phyloP scores from a whole-genome alignment of 2,329 filamentous ascomycete species.

The Scopulariopsis brevicaulis region DNA sequence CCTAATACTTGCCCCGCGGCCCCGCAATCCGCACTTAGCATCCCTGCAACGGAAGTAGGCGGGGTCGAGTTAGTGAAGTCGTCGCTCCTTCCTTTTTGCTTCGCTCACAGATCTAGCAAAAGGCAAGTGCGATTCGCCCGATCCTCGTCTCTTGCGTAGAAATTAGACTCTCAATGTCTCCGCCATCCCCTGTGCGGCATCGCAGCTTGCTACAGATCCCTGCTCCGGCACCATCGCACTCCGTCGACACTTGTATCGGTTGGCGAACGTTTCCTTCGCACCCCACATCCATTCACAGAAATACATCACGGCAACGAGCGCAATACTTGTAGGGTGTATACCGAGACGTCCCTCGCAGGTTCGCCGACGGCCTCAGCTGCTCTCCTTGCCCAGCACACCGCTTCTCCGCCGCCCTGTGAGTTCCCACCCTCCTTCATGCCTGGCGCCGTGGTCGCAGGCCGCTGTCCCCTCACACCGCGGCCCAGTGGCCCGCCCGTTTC shows the following conservation, averaged over 20 bases:
- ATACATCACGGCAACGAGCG: not conserved
- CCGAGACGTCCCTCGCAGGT: not conserved
- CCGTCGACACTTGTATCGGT: not conserved
- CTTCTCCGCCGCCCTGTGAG: not conserved
- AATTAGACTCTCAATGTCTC: not conserved
- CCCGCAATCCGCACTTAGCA: not conserved
- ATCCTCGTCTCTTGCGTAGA: not conserved
- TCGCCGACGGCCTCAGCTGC: not conserved
- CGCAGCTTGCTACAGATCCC: not conserved
- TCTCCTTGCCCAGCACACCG: not conserved
- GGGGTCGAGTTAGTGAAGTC: not conserved
- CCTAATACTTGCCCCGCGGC: not conserved
- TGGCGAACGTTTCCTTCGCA: not conserved
- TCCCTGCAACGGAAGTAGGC: not conserved
- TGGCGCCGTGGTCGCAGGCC: conserved; percentile 1
- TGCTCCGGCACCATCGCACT: not conserved
- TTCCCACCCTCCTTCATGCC: not conserved
- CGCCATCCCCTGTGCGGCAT: not conserved
- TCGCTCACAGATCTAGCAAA: not conserved
- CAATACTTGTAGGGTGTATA: not conserved
- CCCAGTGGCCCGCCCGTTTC: not conserved
- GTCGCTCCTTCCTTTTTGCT: not conserved
- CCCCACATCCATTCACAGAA: not conserved
- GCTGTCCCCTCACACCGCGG: not conserved
- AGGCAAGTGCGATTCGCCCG: not conserved